Base-by-base conservation (phyloP, 1,139 yeast species). In the Saccharomycopsis hybrid region DNA sequence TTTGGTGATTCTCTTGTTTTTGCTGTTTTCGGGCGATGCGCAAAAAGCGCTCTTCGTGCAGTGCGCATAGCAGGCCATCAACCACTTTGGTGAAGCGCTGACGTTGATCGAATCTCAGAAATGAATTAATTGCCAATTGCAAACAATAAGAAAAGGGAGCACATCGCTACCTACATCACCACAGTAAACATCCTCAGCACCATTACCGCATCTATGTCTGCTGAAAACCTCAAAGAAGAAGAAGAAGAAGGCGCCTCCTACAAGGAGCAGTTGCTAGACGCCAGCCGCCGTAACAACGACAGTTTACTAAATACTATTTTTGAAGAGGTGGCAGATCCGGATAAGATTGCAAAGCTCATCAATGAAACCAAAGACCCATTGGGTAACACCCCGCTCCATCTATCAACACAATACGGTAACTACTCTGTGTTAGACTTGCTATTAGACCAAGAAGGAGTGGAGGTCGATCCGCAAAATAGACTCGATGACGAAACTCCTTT, bases 391-490 rank as follows among this genome's bases (percentile, higher is more conserved):
- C 78, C 94, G 3, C 72, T 92, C 47, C 97, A 92, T 66, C 66
- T 92, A 46, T 88, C 95, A 28, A 85, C 95, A 40, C 74, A 73
- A 54, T 74, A 79, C 58, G 97, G 97, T 2, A 78, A 88, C 53
- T 86, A 85, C 78, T 97, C 89, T 60, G 87, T 87, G 42, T 72
- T 92, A 62, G 97, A 92, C 62, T 70, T 74, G 45, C 70, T 92
- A 31, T 73, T 92, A 56, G 97, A 92, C 63, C 81, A 84, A 52
- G 95, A 86, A 55, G 97, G 95, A 2, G 90, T 90, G 29, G 96
- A 89, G 59, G 81, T 90, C 42, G 96, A 92, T 63, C 92, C 95
- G 0, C 65, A 69, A 44, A 86, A 86, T 64, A 72, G 81, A 42
- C 58, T 76, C 43, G 85, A 82, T 47, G 89, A 89, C 36, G 90